A percentile compares a stretch with the other conserved stretches of the same genome.
These are phyloP conservation scores for Francoa sonchifolia DNA, from an alignment of 441 rosid genomes.

Conservation along the genomic window DNA sequence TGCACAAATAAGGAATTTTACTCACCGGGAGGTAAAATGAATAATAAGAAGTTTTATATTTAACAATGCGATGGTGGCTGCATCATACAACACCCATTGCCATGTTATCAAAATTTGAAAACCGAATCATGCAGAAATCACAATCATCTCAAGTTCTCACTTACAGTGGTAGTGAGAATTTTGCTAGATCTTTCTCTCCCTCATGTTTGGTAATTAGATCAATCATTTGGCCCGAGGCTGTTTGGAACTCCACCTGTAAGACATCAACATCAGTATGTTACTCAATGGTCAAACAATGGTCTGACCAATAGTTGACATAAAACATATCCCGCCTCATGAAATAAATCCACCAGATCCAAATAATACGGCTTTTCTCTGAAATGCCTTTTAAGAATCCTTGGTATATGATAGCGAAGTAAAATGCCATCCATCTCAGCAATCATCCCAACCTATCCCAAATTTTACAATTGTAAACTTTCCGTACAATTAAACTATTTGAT, in stretches of 20 bases:
- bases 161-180: constrained; percentile 58
- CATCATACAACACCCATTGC: constrained; percentile 9
- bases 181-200: constrained; percentile 74
- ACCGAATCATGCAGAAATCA: constrained; percentile 2
- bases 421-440: constrained; percentile 71
- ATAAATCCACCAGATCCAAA: constrained; percentile 69
- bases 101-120: not conserved
- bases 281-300: too few species aligned
- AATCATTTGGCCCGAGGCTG: constrained; percentile 88
- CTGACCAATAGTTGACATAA: too few species aligned
- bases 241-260: constrained; percentile 73
- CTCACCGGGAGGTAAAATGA: constrained; percentile 92
- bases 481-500: too few species aligned
- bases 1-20: constrained; percentile 10
- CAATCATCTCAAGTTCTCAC: constrained; percentile 15
- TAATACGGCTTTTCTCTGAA: constrained; percentile 62
- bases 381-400: constrained; percentile 64
- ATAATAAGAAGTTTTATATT: constrained; percentile 76
- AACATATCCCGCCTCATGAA: constrained; percentile 93
- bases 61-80: constrained; percentile 74
- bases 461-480: too few species aligned
- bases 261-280: too few species aligned
- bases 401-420: constrained; percentile 67
- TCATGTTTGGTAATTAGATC: constrained; percentile 76
- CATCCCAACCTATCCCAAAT: constrained; percentile 46